phyloP scores from a whole-genome alignment of 306 rosid species.

The Malus fusca region DNA sequence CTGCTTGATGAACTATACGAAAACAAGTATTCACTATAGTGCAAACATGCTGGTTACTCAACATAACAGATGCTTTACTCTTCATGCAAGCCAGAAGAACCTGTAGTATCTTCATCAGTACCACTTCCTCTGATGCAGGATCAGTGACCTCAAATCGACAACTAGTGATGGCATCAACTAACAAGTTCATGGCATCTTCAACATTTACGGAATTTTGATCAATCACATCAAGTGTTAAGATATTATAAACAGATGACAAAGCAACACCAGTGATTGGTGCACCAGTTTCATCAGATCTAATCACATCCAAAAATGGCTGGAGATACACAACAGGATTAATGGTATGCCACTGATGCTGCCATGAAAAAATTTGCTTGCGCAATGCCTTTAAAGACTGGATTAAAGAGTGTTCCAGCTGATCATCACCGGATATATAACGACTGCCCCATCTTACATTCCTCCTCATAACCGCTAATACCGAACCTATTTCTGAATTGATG shows the following conservation, averaged over 20 bases:
- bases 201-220: slow-evolving; percentile 79
- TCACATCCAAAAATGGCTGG: slow-evolving; percentile 94
- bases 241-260: slow-evolving; percentile 88
- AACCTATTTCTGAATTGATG: slow-evolving; percentile 88
- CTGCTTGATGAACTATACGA: slow-evolving; percentile 97
- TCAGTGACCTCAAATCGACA: slow-evolving; percentile 95
- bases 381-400: slow-evolving; percentile 85
- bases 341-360: slow-evolving; percentile 92
- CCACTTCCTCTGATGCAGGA: slow-evolving; percentile 93
- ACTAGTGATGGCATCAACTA: slow-evolving; percentile 95
- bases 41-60: slow-evolving; percentile 98
- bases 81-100: slow-evolving; percentile 95
- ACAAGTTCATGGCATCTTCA: slow-evolving; percentile 87
- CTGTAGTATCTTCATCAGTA: slow-evolving; percentile 88
- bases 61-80: slow-evolving; percentile 82
- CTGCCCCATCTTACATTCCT: slow-evolving; percentile 96
- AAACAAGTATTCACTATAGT: slow-evolving; percentile 91
- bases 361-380: slow-evolving; percentile 71
- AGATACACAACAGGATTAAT: slow-evolving; percentile 76
- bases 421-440: slow-evolving; percentile 87
- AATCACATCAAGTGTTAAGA: slow-evolving; percentile 78
- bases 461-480: slow-evolving; percentile 95
- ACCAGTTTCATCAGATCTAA: slow-evolving; percentile 92
- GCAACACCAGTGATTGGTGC: slow-evolving; percentile 91
- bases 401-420: slow-evolving; percentile 87